Percentiles rank a stretch among this genome's conserved stretches.
These are phyloP conservation scores for Boletus reticulatus DNA, from an alignment of 768 basidiomycete genomes.

Conservation along the genomic window DNA sequence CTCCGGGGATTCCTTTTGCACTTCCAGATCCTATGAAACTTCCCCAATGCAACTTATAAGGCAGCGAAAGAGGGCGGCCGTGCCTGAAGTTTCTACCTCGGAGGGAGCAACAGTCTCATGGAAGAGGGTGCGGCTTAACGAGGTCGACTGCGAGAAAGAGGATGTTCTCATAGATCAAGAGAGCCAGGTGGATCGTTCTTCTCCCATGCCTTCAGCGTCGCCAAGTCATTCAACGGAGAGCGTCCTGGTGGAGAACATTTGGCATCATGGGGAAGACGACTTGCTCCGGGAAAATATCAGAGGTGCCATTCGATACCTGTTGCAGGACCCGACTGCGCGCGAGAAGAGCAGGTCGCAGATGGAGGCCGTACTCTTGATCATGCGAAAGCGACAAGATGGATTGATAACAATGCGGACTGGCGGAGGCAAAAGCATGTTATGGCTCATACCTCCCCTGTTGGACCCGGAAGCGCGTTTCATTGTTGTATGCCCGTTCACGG, in stretches of 20 bases:
- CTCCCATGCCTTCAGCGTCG: background rate
- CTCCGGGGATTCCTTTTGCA: no score
- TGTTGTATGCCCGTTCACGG: conserved; percentile 1
- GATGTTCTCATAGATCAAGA: background rate
- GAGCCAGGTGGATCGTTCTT: background rate
- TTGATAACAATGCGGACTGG: conserved; percentile 8
- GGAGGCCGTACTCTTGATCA: background rate
- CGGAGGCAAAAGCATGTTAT: conserved; percentile 2
- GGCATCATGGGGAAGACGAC: background rate
- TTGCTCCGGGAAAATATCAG: background rate
- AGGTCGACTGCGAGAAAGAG: background rate
- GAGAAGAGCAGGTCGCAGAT: conserved; percentile 4
- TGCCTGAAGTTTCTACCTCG: background rate
- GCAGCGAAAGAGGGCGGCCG: no score
- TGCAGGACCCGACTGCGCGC: background rate
- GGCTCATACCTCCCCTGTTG: background rate
- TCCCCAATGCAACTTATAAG: no score
- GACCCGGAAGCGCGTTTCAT: background rate
- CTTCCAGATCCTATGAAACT: no score
- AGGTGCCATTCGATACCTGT: background rate
- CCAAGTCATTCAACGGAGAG: background rate
- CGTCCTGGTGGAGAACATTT: background rate
- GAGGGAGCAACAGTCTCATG: background rate
- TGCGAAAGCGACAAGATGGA: background rate
- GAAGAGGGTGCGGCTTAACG: background rate